These are phyloP conservation scores for Beauveria pseudobassiana DNA, from an alignment of 2,329 filamentous ascomycete species.

Conservation along the genomic window DNA sequence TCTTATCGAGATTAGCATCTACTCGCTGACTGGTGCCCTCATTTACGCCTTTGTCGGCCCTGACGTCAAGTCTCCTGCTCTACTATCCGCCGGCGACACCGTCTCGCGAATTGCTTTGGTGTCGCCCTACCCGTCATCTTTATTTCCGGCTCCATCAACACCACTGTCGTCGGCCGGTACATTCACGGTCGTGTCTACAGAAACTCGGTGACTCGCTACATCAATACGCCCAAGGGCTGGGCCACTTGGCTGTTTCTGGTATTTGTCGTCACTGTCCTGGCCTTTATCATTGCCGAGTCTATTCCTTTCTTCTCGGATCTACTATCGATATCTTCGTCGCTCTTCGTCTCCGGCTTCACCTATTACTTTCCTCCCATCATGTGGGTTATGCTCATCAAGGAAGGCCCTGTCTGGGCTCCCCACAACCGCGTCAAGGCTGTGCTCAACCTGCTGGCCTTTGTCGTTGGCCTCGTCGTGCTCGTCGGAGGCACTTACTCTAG, in stretches of 20 bases:
- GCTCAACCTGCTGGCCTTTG: constrained; percentile 20
- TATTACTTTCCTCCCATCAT: constrained; percentile 37
- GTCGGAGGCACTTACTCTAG: constrained; percentile 27
- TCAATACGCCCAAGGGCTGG: constrained; percentile 43
- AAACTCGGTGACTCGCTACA: constrained; percentile 34
- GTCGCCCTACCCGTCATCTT: constrained; percentile 66
- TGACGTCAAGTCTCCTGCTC: constrained; percentile 56
- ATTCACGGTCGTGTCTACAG: constrained; percentile 38
- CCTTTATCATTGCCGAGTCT: constrained; percentile 64
- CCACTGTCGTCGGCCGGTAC: constrained; percentile 38
- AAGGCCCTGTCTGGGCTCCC: constrained; percentile 23
- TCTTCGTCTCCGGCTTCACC: constrained; percentile 40
- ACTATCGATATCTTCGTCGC: constrained; percentile 44
- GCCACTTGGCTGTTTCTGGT: constrained; percentile 53
- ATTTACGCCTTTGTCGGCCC: constrained; percentile 63
- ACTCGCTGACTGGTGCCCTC: constrained; percentile 58
- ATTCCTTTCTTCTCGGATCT: constrained; percentile 68
- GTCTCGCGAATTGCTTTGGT: constrained; percentile 60
- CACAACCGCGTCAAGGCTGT: constrained; percentile 22
- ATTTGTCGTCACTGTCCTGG: constrained; percentile 49
- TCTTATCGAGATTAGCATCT: constrained; percentile 54
- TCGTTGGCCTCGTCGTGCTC: constrained; percentile 26
- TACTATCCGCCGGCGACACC: constrained; percentile 53
- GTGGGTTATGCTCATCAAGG: constrained; percentile 33
- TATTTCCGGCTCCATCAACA: constrained; percentile 66